These are phyloP conservation scores for Warburgia ugandensis DNA, from an alignment of 164 flowering plant genomes.

Conservation along the genomic window DNA sequence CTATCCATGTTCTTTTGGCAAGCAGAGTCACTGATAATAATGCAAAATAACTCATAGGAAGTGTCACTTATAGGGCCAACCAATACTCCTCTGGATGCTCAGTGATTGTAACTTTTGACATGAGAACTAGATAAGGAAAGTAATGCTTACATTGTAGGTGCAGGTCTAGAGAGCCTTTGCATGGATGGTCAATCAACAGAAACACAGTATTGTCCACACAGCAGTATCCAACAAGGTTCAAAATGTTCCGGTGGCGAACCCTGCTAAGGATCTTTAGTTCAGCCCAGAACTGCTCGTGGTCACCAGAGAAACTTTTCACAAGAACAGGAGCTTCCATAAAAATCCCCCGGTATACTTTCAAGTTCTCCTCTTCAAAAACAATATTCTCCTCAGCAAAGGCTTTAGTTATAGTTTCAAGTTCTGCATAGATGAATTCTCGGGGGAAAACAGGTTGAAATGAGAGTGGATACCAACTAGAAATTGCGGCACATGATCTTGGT, in stretches of 20 bases:
- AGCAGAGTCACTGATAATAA: too few species aligned
- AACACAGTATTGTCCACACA: conserved; percentile 18
- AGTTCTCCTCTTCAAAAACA: conserved; percentile 6
- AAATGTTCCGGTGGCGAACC: conserved; percentile 36
- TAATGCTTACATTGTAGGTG: conserved; percentile 31
- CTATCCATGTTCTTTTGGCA: too few species aligned
- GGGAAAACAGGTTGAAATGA: conserved; percentile 34
- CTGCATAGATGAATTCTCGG: conserved; percentile 17
- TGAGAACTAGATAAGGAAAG: neutral
- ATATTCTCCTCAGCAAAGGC: conserved; percentile 18
- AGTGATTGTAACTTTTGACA: neutral
- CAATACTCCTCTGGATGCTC: too few species aligned
- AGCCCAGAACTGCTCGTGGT: conserved; percentile 23
- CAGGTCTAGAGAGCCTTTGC: conserved; percentile 19
- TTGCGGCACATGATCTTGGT: conserved; percentile 9
- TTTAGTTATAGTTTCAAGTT: conserved; percentile 31
- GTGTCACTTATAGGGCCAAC: neutral
- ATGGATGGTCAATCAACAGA: conserved; percentile 24
- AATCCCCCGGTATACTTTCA: conserved; percentile 23
- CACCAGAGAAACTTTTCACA: conserved; percentile 19
- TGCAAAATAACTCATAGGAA: too few species aligned
- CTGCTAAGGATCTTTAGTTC: conserved; percentile 26
- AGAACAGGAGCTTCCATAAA: conserved; percentile 25
- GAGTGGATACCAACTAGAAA: conserved; percentile 31
- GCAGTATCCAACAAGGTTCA: conserved; percentile 46